phyloP scores from a whole-genome alignment of 176 grass and related monocot genomes.

The Ensete ventricosum region DNA sequence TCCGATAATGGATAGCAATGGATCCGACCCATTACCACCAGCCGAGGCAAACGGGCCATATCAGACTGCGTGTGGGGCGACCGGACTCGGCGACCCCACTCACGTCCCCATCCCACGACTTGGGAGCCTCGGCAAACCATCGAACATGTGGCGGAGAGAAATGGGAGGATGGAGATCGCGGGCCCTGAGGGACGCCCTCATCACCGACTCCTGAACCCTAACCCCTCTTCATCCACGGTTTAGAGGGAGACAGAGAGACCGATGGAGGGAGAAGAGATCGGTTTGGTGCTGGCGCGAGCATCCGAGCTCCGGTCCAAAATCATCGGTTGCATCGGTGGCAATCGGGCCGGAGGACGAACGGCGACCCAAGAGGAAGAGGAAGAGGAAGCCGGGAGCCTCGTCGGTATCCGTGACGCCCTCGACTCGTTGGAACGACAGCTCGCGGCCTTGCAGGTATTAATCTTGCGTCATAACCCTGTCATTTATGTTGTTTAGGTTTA shows the following conservation, averaged over 20 bases:
- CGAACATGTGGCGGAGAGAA: background rate
- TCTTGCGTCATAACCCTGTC: background rate
- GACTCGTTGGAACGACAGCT: conserved; percentile 73
- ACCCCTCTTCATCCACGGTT: background rate
- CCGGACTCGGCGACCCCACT: no score
- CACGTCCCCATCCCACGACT: no score
- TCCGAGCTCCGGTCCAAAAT: conserved; percentile 69
- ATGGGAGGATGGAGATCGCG: background rate
- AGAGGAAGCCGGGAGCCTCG: conserved; percentile 33
- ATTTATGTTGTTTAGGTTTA: background rate
- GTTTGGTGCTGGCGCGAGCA: conserved; percentile 59
- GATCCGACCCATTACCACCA: no score
- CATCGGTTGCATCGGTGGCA: conserved; percentile 35
- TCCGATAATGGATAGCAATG: no score
- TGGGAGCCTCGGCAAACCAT: background rate
- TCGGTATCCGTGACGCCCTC: conserved; percentile 58
- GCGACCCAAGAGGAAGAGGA: conserved; percentile 7
- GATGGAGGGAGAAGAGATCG: conserved; percentile 87
- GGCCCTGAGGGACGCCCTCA: no score
- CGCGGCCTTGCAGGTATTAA: conserved; percentile 52
- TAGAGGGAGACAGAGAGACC: background rate
- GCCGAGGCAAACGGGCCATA: no score
- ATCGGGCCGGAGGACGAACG: background rate
- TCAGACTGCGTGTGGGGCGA: no score
- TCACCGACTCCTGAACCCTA: background rate